Evolutionary conservation across 345 rosid genomes (phyloP), one percentile per base, ranked within the genome.

Genomic region (Lepidium didymum): DNA sequence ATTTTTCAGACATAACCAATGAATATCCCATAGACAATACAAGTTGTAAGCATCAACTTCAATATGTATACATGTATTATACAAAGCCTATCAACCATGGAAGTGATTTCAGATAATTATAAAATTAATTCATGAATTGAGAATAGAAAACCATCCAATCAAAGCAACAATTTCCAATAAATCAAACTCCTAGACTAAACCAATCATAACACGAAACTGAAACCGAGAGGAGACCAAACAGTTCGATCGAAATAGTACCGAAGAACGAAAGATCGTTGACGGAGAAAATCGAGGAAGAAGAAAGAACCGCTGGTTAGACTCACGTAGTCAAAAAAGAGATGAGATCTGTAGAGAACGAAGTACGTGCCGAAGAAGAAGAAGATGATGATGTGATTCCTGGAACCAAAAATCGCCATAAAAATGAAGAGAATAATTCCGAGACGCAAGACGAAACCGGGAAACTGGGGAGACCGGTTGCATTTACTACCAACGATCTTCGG

Each of bases 401-500:
- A 37, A 54, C 43, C 37, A 8, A 58, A 37, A 49, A 15, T n/a
- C 49, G 67, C 29, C 60, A 60, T 54, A 53, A 25, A 19, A 35
- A 21, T 21, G 4, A 19, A 12, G 3, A 1, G 27, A 52, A 14
- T 25, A 35, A 10, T 70, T 62, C 62, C 31, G 25, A 9, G 61
- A 70, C 41, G 74, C 74, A 74, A 56, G 31, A 27, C 1, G 56
- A 57, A 41, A 72, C 70, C 64, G 64, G 58, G 58, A 5, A 37
- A 73, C 83, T 59, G 64, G 78, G 33, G 37, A 46, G 13, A 55
- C 68, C 82, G 74, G 86, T 75, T 19, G 50, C 15, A n/a, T 50
- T 14, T 21, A 19, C 2, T 12, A 6, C 27, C 10, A 1, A 47
- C 1, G 41, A 38, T 51, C 12, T 14, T 3, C 61, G 25, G n/a